A percentile compares a stretch with the other conserved stretches of the same genome.
Evolutionary conservation across 306 rosid species (phyloP).

Genomic region (Prunus mume): DNA sequence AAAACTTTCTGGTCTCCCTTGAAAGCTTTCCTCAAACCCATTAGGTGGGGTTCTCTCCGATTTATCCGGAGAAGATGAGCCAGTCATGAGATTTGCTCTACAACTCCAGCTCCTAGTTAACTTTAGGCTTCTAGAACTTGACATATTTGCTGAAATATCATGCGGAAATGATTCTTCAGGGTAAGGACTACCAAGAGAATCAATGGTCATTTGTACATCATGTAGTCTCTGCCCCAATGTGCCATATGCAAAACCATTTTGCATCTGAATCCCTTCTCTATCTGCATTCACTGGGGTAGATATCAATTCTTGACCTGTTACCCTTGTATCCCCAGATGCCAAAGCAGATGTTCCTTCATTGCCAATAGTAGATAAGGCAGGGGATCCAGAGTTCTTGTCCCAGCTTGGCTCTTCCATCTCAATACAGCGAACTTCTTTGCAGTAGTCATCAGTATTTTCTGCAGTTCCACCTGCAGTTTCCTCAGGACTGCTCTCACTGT

Average conservation of each 20-base stretch:
- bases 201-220: constrained; percentile 32
- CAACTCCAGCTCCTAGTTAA: constrained; percentile 89
- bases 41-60: constrained; percentile 62
- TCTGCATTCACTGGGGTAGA: constrained; percentile 45
- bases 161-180: constrained; percentile 37
- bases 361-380: constrained; percentile 30
- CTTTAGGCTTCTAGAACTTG: constrained; percentile 41
- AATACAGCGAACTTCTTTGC: constrained; percentile 89
- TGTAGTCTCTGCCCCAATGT: constrained; percentile 35
- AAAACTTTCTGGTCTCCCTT: constrained; percentile 82
- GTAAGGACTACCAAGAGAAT: constrained; percentile 41
- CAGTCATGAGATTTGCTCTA: constrained; percentile 47
- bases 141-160: constrained; percentile 33
- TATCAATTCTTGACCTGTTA: constrained; percentile 41
- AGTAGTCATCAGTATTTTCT: constrained; percentile 58
- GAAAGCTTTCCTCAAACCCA: constrained; percentile 66
- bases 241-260: constrained; percentile 38
- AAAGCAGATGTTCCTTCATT: constrained; percentile 33
- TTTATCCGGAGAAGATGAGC: constrained; percentile 51
- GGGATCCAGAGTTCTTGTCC: constrained; percentile 37
- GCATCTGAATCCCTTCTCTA: constrained; percentile 42
- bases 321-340: constrained; percentile 34
- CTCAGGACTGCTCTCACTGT: constrained; percentile 33
- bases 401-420: constrained; percentile 62
- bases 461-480: constrained; percentile 27